Evolutionary conservation across 1,284 basidiomycete genomes (phyloP).

Genomic region (Kalmanozyma brasiliensis): DNA sequence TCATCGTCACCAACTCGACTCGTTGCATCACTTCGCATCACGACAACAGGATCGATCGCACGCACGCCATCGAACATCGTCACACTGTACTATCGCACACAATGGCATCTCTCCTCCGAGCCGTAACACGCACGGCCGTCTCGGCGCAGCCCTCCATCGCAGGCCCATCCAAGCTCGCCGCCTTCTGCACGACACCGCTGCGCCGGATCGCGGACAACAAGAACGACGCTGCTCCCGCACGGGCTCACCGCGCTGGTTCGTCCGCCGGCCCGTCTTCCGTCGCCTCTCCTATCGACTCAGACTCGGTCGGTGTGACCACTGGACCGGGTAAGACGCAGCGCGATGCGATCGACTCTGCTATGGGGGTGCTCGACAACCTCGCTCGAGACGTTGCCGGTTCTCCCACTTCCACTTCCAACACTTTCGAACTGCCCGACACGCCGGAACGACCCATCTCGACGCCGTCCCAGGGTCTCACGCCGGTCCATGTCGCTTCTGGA

Average conservation of each 20-base stretch:
- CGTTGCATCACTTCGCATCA: no score
- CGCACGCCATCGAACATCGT: not conserved
- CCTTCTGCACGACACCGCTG: constrained; percentile 4
- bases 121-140: not conserved
- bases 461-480: not conserved
- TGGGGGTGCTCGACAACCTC: constrained; percentile 30
- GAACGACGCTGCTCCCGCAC: constrained; percentile 20
- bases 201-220: constrained; percentile 31
- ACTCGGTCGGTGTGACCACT: no score
- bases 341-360: constrained; percentile 34
- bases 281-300: constrained; percentile 4
- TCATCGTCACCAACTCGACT: not conserved
- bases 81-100: not conserved
- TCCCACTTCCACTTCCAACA: no score
- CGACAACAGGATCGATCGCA: no score
- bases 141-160: constrained; percentile 2
- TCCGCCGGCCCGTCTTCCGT: constrained; percentile 10
- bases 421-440: no score
- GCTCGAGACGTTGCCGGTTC: constrained; percentile 22
- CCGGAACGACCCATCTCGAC: no score
- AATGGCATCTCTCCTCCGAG: constrained; percentile 26
- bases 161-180: constrained; percentile 10
- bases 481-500: constrained; percentile 8
- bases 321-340: constrained; percentile 36
- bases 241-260: constrained; percentile 22